Conservation (phyloP, 139 green algal genomes). For the Chlorella vulgaris region DNA sequence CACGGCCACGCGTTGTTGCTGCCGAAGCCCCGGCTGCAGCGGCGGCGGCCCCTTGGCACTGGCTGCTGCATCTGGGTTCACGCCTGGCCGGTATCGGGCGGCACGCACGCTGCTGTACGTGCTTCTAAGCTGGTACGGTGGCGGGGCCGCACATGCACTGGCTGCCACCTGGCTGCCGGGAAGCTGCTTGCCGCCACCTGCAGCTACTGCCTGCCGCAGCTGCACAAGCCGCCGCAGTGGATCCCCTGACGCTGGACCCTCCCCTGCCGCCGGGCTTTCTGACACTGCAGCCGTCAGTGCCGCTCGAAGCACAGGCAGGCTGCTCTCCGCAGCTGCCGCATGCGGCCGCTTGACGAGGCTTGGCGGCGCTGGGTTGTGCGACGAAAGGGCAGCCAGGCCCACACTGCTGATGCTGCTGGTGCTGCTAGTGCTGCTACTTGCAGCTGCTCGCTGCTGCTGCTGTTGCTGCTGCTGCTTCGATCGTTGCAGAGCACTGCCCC, state of each 20-base stretch:
- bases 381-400: background rate
- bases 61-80: background rate
- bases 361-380: background rate
- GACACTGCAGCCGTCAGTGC: background rate
- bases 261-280: background rate
- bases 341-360: background rate
- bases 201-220: conserved; percentile 30
- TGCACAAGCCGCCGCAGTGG: conserved; percentile 25
- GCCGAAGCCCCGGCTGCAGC: background rate
- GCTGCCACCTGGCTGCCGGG: conserved; percentile 1
- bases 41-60: background rate
- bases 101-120: background rate
- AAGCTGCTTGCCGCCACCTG: background rate
- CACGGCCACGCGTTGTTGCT: background rate
- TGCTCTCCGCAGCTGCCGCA: background rate
- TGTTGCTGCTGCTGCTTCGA: background rate
- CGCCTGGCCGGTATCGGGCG: conserved; percentile 26
- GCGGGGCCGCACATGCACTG: too few species aligned
- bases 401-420: background rate
- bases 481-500: background rate
- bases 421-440: background rate
- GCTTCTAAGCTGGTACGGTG: background rate
- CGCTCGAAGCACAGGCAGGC: background rate
- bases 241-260: background rate
- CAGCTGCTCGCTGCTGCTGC: background rate